phyloP scores from a whole-genome alignment of 805 yeast species.

The Lachancea sp. region DNA sequence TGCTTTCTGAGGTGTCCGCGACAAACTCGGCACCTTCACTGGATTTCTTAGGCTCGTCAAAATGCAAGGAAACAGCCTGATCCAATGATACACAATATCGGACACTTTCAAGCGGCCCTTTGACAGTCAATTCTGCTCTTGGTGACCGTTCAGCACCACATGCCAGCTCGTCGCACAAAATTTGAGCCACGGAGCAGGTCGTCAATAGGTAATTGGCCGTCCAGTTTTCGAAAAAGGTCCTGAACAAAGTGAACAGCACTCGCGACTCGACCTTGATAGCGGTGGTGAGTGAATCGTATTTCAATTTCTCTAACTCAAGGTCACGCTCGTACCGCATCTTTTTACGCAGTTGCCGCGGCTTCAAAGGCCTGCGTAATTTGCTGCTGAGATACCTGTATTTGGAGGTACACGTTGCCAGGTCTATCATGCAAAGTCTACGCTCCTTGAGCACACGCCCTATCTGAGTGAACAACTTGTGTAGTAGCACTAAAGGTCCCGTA shows the following conservation, averaged over 20 bases:
- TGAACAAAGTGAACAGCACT: conserved; percentile 10
- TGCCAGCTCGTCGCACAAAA: conserved; percentile 9
- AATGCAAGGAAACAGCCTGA: no score
- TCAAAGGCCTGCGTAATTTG: neutral
- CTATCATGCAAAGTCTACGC: conserved; percentile 1
- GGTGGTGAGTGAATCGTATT: conserved; percentile 16
- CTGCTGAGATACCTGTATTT: neutral
- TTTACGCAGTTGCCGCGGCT: conserved; percentile 3
- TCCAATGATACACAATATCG: no score
- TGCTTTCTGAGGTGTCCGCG: no score
- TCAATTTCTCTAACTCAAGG: conserved; percentile 9
- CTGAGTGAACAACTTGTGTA: conserved; percentile 9
- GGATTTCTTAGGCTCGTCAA: no score
- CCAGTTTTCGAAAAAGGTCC: conserved; percentile 16
- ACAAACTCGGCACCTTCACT: neutral
- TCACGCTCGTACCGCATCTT: conserved; percentile 10
- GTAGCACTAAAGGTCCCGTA: conserved; percentile 12
- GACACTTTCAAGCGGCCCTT: neutral
- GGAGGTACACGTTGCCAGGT: neutral
- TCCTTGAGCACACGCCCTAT: conserved; percentile 1
- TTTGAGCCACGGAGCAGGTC: conserved; percentile 17
- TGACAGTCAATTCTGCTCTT: neutral
- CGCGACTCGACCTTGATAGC: conserved; percentile 13
- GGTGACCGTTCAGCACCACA: neutral
- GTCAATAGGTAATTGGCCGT: conserved; percentile 17